Percentiles rank a stretch among this genome's conserved stretches.
Conservation (phyloP, 495 filamentous ascomycete species). For the Pyrenopolyporus hunteri region DNA sequence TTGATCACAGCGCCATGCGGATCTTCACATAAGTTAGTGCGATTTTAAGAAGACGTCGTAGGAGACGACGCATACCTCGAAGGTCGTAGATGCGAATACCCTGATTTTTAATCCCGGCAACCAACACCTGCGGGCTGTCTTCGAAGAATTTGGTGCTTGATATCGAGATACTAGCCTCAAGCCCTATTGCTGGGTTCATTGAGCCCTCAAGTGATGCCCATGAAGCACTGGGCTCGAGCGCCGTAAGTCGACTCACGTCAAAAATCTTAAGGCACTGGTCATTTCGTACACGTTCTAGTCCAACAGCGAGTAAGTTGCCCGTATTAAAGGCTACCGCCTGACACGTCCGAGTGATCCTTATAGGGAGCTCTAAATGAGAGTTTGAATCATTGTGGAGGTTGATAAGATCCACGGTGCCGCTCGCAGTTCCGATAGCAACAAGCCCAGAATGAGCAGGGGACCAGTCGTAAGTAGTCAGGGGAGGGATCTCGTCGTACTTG, state of each 20-base stretch:
- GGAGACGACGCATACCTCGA: constrained; percentile 63
- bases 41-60: not conserved
- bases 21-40: constrained; percentile 46
- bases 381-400: constrained; percentile 71
- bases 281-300: constrained; percentile 87
- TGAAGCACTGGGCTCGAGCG: constrained; percentile 45
- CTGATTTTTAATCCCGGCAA: constrained; percentile 83
- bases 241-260: constrained; percentile 75
- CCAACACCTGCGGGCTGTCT: constrained; percentile 79
- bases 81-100: constrained; percentile 90
- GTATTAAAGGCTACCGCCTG: constrained; percentile 91
- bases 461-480: constrained; percentile 94
- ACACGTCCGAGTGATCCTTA: constrained; percentile 85
- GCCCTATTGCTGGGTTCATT: constrained; percentile 68
- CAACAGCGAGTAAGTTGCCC: constrained; percentile 79
- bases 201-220: constrained; percentile 48
- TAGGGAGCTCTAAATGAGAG: constrained; percentile 70
- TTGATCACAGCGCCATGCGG: constrained; percentile 58
- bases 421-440: constrained; percentile 82
- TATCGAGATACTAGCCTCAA: constrained; percentile 85
- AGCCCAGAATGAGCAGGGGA: constrained; percentile 72
- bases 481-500: constrained; percentile 80
- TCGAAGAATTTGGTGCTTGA: constrained; percentile 91
- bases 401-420: constrained; percentile 82
- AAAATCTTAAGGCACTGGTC: constrained; percentile 94